These are phyloP conservation scores for Penicillium silybi DNA, from an alignment of 495 filamentous ascomycete genomes.

Conservation along the genomic window DNA sequence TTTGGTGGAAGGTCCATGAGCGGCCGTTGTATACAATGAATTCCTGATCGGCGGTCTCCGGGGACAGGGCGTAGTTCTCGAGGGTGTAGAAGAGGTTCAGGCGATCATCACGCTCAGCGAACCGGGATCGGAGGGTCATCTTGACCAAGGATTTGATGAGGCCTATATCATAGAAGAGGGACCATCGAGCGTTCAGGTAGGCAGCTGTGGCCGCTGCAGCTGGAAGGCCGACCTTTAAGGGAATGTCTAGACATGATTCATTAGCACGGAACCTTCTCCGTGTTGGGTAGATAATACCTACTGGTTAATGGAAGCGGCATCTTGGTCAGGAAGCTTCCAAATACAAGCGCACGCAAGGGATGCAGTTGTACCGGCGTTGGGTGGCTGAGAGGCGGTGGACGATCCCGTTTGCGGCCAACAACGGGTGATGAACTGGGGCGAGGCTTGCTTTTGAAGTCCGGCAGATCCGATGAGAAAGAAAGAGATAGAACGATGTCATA, in stretches of 20 bases:
- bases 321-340: neutral
- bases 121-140: constrained; percentile 32
- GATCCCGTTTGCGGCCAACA: neutral
- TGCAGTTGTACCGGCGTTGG: neutral
- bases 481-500: neutral
- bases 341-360: neutral
- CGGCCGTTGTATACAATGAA: constrained; percentile 75
- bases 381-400: neutral
- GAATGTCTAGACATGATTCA: constrained; percentile 24
- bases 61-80: constrained; percentile 61
- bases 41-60: constrained; percentile 49
- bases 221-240: constrained; percentile 54
- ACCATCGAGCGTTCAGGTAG: constrained; percentile 75
- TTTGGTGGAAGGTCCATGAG: constrained; percentile 75
- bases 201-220: constrained; percentile 65
- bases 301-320: constrained; percentile 10
- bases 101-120: constrained; percentile 52
- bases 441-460: neutral
- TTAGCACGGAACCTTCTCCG: neutral
- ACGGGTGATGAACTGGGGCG: neutral
- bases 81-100: constrained; percentile 78
- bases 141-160: constrained; percentile 50
- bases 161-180: constrained; percentile 60
- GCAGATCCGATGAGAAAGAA: neutral
- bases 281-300: neutral